A percentile compares a stretch with the other conserved stretches of the same genome.
phyloP scores from a whole-genome alignment of 2,329 filamentous ascomycete genomes.

The Venturia effusa region DNA sequence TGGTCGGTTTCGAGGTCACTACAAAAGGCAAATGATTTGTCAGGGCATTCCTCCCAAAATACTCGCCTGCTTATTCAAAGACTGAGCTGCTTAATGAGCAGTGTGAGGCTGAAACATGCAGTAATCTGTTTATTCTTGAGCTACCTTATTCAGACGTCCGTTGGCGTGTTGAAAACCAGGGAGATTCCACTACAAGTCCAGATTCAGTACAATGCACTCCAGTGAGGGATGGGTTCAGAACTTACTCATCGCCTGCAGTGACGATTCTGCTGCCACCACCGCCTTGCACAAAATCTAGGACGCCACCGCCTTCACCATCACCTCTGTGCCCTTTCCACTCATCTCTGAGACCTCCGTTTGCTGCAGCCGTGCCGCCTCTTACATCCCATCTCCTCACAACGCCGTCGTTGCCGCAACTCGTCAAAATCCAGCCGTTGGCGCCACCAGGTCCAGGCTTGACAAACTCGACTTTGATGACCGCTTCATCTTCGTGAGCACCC shows the following conservation, averaged over 20 bases:
- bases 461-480: slow-evolving; percentile 90
- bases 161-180: slow-evolving; percentile 4
- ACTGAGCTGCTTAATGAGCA: neutral
- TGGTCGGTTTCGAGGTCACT: neutral
- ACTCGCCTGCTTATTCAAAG: too few relatives aligned
- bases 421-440: slow-evolving; percentile 53
- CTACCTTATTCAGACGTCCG: neutral
- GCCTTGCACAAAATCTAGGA: slow-evolving; percentile 80
- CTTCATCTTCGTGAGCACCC: slow-evolving; percentile 61
- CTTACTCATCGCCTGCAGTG: slow-evolving; percentile 76
- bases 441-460: slow-evolving; percentile 38
- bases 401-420: slow-evolving; percentile 84
- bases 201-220: neutral
- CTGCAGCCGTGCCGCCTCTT: slow-evolving; percentile 54
- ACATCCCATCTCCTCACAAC: slow-evolving; percentile 83
- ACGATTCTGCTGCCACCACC: slow-evolving; percentile 60
- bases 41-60: neutral
- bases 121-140: neutral
- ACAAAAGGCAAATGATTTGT: neutral
- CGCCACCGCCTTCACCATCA: slow-evolving; percentile 75
- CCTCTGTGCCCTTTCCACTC: slow-evolving; percentile 89
- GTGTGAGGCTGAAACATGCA: neutral
- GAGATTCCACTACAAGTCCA: neutral
- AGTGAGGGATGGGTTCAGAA: neutral
- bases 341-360: slow-evolving; percentile 59